Base-by-base conservation (phyloP, 2,329 filamentous ascomycete genomes). In the Diaporthe velutina region DNA sequence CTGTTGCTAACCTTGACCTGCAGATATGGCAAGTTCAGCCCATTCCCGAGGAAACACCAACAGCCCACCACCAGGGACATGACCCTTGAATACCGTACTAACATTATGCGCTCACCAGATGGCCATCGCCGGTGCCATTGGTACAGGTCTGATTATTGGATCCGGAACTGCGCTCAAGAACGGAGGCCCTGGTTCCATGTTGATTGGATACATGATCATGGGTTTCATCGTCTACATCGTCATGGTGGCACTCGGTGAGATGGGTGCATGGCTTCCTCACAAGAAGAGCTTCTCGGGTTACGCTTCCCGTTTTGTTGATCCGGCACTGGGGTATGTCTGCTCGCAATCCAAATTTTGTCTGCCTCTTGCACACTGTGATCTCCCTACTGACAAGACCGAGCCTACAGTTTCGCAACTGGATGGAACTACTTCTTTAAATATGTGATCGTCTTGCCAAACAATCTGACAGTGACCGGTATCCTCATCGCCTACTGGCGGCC, bases 201-300 rank as follows among this genome's bases (percentile, higher is more conserved):
- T 86, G 0, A 82, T 87, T 64, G 82, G 82, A 7, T 87, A 86
- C 70, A 64, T 82, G 19, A 52, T 88, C 79, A 78, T 88, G 78
- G 86, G 83, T 71, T 79, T 86, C 6, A 85, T 90, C 64, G 87
- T 91, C 35, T 91, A 86, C 81, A 87, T 87, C n/a, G 88, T 90
- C 79, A 91, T 91, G 86, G 83, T 83, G 22, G 81, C 81, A 12
- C 78, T 84, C 22, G 83, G 83, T 19, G 83, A 84, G 74, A 82
- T 83, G 79, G 78, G 80, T 1, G 75, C 81, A 0, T 79, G 79
- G 19, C 58, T 82, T 4, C 81, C 80, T 0, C 78, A 79, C 64
- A 78, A 80, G 25, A 80, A 81, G 61, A 79, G 80, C 0, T 82
- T 82, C 66, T 73, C 75, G 19, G 80, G 81, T 0, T 82, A 82